phyloP scores from a whole-genome alignment of 2,329 filamentous ascomycete genomes.

The Drechslerella stenobrocha region DNA sequence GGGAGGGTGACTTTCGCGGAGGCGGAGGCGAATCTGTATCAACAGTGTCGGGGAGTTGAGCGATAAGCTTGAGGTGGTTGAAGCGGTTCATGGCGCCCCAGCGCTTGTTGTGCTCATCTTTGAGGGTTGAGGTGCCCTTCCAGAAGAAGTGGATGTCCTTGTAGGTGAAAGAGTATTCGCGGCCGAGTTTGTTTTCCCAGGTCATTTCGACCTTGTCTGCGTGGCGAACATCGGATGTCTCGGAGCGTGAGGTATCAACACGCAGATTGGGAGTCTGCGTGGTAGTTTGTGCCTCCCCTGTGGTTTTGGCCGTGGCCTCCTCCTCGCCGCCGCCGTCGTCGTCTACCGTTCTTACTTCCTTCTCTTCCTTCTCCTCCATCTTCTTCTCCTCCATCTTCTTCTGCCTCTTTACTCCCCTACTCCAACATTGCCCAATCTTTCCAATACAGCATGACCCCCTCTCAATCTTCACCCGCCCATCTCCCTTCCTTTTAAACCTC shows the following conservation, averaged over 20 bases:
- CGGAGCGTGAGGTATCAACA: conserved; percentile 27
- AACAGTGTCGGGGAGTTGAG: conserved; percentile 46
- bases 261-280: conserved; percentile 4
- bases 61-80: conserved; percentile 52
- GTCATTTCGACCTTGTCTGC: conserved; percentile 24
- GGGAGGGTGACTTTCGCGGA: conserved; percentile 18
- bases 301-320: no score
- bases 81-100: conserved; percentile 49
- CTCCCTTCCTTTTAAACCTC: conserved; percentile 11
- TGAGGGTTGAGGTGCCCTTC: conserved; percentile 51
- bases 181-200: conserved; percentile 44
- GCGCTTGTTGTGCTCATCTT: conserved; percentile 48
- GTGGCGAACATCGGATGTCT: neutral
- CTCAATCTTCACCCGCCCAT: no score
- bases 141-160: conserved; percentile 50
- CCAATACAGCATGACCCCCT: no score
- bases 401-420: neutral
- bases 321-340: no score
- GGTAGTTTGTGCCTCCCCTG: no score
- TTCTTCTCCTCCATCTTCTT: conserved; percentile 9
- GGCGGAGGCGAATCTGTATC: conserved; percentile 6
- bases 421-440: no score
- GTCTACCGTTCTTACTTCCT: no score
- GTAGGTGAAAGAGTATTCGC: conserved; percentile 50
- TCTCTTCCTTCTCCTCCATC: neutral